Conservation (phyloP, 192 early-diverging fungal genomes). For the Umbelopsis isabellina region DNA sequence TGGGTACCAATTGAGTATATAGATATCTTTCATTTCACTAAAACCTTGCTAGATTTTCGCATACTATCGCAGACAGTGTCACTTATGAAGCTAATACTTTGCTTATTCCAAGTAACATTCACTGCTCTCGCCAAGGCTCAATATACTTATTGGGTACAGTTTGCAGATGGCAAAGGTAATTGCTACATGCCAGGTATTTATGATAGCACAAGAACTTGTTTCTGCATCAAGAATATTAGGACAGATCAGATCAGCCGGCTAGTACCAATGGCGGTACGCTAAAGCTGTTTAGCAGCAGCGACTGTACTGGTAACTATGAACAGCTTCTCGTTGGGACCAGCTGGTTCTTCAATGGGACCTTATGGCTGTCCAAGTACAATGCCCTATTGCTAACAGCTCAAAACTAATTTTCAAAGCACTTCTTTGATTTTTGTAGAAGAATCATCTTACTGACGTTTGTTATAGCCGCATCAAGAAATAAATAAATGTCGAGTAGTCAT, state of each 20-base stretch:
- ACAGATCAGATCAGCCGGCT: conserved; percentile 8
- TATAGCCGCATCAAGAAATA: too few relatives aligned
- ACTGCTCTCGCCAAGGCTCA: background rate
- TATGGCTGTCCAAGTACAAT: background rate
- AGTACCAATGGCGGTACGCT: conserved; percentile 1
- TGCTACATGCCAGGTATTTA: conserved; percentile 5
- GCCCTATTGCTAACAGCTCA: background rate
- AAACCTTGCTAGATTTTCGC: too few relatives aligned
- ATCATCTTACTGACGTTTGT: too few relatives aligned
- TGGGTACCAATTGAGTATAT: too few relatives aligned
- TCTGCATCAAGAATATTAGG: conserved; percentile 31
- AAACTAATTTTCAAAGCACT: too few relatives aligned
- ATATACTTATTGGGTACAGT: conserved; percentile 2
- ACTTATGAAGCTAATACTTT: background rate
- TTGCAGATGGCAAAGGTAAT: background rate
- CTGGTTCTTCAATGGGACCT: background rate
- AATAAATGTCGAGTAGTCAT: too few relatives aligned
- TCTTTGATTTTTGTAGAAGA: too few relatives aligned
- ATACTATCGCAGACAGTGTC: too few relatives aligned
- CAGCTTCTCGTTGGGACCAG: conserved; percentile 3
- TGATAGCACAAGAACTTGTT: conserved; percentile 6
- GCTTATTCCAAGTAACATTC: background rate
- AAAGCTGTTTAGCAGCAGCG: conserved; percentile 27
- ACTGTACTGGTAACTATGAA: conserved; percentile 29
- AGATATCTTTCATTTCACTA: too few relatives aligned